Evolutionary conservation across 805 yeast species (phyloP), one percentile per base, ranked within the genome.

Genomic region (Saccharomycopsis amapae): DNA sequence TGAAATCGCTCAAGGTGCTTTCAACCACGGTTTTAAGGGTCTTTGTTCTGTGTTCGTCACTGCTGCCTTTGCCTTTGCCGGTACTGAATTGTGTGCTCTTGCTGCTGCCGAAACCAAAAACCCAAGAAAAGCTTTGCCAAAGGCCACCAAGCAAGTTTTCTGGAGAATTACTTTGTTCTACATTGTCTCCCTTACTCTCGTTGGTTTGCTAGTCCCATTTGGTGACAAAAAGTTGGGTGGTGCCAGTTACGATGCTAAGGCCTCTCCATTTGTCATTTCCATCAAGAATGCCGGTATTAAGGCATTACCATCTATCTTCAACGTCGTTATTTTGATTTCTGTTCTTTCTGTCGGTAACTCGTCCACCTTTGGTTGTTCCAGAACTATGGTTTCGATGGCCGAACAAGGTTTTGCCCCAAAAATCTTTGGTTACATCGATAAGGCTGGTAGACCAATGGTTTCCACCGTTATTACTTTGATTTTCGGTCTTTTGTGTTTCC

Each of bases 191-290:
- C 73, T 64, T 59, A 78, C 64, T 46, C 68, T 72, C 54, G 75
- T 69, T 55, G 82, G 88, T 36, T 76, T 83, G 55, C 67, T 85
- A 48, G 90, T 85, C n/a, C 89, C 90, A 13, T 81, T 71, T 58
- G 67, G 66, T 48, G 73, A 76, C 49, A 55, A 59, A 1, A 62
- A 75, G 50, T 62, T 71, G 51, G 74, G 75, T 48, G 66, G 73
- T 25, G 60, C 72, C 39, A 72, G 68, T 40, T 76, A 72, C 43
- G 77, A 75, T 52, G 82, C 81, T 37, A 63, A 79, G 13, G 84
- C 87, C 10, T 82, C 89, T 13, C 90, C 93, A 13, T 83, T 83
- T 55, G 90, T 83, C 44, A 77, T 84, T 63, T 85, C 90, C 26
- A 75, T 81, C 46, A 66, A 61, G 28, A 68, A 71, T 40, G 83